Conservation (phyloP, 306 rosid genomes). For the Dalbergia oliveri region DNA sequence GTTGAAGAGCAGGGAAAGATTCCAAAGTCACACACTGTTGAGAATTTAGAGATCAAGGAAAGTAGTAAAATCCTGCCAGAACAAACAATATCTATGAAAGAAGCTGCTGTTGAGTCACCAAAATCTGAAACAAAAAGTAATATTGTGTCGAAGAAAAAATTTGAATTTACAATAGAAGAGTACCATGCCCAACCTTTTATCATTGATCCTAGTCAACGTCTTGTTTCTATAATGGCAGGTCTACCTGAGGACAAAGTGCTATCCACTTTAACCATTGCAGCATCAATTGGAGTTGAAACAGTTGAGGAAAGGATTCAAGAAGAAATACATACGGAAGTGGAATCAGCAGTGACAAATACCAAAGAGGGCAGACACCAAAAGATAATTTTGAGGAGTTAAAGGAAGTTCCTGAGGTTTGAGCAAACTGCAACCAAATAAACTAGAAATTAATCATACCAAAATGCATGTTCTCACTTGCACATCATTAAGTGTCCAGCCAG, state of each 20-base stretch:
- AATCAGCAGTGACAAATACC: constrained; percentile 14
- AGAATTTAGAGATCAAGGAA: neutral
- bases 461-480: constrained; percentile 1
- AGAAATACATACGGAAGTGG: constrained; percentile 29
- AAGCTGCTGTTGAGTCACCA: neutral
- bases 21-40: neutral
- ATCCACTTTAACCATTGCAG: neutral
- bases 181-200: neutral
- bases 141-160: neutral
- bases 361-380: constrained; percentile 37
- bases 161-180: neutral
- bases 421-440: neutral
- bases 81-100: neutral
- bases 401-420: constrained; percentile 32
- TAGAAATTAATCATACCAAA: neutral
- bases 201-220: constrained; percentile 1
- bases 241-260: neutral
- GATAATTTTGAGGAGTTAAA: neutral
- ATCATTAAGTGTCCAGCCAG: neutral
- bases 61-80: neutral
- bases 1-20: neutral
- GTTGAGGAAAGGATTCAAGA: constrained; percentile 30
- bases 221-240: neutral
- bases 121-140: constrained; percentile 6
- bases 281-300: neutral